Evolutionary conservation across 78 protist genomes (phyloP).

Genomic region (Cavenderia fasciculata): DNA sequence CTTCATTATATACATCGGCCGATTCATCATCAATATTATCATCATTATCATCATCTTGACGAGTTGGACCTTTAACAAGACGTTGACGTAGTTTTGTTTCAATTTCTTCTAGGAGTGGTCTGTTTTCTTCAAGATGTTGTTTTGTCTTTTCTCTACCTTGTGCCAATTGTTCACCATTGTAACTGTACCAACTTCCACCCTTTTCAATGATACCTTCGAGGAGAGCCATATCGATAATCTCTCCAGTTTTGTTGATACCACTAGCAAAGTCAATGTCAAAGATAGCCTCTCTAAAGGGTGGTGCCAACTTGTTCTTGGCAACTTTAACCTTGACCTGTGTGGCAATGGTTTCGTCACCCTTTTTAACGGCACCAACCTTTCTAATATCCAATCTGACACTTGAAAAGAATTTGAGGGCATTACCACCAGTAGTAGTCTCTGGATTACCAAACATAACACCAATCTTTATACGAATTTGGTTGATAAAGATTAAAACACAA

Average conservation of each 20-base stretch:
- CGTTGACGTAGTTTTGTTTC: conserved; percentile 59
- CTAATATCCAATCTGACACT: conserved; percentile 72
- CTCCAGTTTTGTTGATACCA: conserved; percentile 80
- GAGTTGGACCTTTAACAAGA: neutral
- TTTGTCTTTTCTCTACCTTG: conserved; percentile 84
- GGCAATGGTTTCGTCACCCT: conserved; percentile 75
- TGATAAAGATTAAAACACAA: conserved; percentile 78
- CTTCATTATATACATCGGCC: too few species aligned
- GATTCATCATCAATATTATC: too few species aligned
- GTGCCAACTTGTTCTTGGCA: conserved; percentile 83
- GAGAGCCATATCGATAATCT: conserved; percentile 76
- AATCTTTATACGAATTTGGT: conserved; percentile 85
- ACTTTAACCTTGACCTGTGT: conserved; percentile 60
- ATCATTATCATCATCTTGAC: neutral
- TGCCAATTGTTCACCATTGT: conserved; percentile 33
- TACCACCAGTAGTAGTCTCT: conserved; percentile 86
- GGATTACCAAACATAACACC: conserved; percentile 88
- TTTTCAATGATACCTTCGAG: conserved; percentile 63
- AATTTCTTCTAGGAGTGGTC: conserved; percentile 26
- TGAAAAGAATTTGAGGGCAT: conserved; percentile 80
- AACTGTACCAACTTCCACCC: conserved; percentile 80
- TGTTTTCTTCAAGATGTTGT: conserved; percentile 48
- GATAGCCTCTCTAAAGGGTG: conserved; percentile 82
- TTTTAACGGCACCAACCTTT: conserved; percentile 67
- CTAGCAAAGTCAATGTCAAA: conserved; percentile 81